Evolutionary conservation across 352 stramenopile genomes (phyloP), one percentile per base, ranked within the genome.

Genomic region (Phytophthora fragariae): DNA sequence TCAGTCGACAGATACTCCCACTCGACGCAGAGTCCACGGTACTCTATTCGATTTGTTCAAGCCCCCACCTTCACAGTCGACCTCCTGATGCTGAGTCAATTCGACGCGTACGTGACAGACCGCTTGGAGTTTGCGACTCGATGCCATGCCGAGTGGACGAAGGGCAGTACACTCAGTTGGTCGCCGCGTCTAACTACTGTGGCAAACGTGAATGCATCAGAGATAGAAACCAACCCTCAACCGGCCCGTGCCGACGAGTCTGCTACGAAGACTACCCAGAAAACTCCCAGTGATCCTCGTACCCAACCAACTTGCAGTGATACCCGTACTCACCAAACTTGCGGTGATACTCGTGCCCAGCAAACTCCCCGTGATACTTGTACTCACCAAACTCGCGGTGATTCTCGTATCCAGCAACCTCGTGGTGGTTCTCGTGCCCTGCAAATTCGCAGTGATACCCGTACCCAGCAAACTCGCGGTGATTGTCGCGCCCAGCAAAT

Each of bases 81-180:
- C 14, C 33, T 65, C 2, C 0, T 78, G n/a, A 54, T 46, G 21
- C 49, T 39, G 14, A 21, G 41, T 33, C 29, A 52, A 3, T 78
- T 78, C 19, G 12, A 63, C 19, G 67, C 72, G 17, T 78, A 72
- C 62, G 66, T 66, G 12, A 37, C 27, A 15, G 62, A 72, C 53
- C 66, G 57, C 41, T 56, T 78, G 6, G n/a, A 58, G 24, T 39
- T 71, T 39, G 62, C 67, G 54, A 50, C 72, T 65, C 57, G 24
- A n/a, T 52, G 62, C 27, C 35, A 68, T 17, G 35, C 15, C 5
- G 54, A 72, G n/a, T 59, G 50, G 61, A 46, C 39, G 29, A 63
- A 5, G 15, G 53, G 66, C 10, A 78, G 33, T 24, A 63, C 12
- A 7, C 15, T 69, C 9, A n/a, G 24, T 4, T 58, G 50, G 37